Base-by-base conservation (phyloP, 805 yeast genomes). In the Lipomyces sp. region DNA sequence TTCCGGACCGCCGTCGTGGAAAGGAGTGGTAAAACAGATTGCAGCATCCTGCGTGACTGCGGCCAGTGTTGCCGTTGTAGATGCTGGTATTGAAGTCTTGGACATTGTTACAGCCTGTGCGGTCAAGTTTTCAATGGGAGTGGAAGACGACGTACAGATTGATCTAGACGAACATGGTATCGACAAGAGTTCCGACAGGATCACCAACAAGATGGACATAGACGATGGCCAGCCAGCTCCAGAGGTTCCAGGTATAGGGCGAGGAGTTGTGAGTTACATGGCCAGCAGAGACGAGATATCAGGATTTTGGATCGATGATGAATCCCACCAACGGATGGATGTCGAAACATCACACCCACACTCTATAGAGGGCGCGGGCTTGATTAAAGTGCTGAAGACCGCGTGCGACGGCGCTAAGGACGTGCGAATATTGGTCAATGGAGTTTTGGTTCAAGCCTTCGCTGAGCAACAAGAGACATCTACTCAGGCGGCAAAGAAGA, bases 21-120 rank as follows among this genome's bases (percentile, higher is more conserved):
- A 48, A 13, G 67, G 74, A 34, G 62, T 77, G 15, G 72, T 74
- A 59, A 73, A 77, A 11, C 74, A 81, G 59, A 73, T 80, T 56
- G 80, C 83, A 58, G 73, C 75, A 11, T 66, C 67, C 6, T 63
- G 71, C 37, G 81, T 85, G n/a, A 87, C 87, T 69, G 83, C 87
- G 50, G 83, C 90, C 0, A 85, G 90, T 2, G 75, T 92, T 60
- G 96, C 97, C 0, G 77, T 95, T 64, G 87, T 90, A 0, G 95
- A 95, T 77, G 88, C 97, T 0, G 92, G 92, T 6, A 86, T 94
- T 34, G 96, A 93, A 72, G 75, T 92, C 35, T 81, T 85, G 63
- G 96, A 93, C 73, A 79, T 92, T 67, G 93, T 92, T 0, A 84
- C 92, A 6, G 78, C 80, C 15, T 63, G 72, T 39, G 67, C 65